These are phyloP conservation scores for Heracleum sosnowskyi DNA, from an alignment of 129 eudicot species.

Conservation along the genomic window DNA sequence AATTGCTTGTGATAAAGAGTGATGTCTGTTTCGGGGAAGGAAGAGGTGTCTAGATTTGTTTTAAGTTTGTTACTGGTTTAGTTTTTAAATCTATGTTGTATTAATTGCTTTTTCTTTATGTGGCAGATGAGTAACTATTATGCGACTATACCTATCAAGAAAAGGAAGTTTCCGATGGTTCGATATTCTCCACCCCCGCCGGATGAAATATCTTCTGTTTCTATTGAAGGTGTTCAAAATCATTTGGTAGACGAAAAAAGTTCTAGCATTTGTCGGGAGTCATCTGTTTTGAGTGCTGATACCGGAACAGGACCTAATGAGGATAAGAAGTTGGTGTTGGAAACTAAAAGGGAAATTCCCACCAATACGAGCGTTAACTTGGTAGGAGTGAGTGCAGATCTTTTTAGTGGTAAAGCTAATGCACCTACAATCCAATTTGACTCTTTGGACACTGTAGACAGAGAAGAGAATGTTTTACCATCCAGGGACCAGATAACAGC, in stretches of 20 bases:
- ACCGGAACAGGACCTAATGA: slow-evolving; percentile 13
- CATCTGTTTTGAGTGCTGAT: slow-evolving; percentile 11
- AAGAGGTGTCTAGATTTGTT: slow-evolving; percentile 28
- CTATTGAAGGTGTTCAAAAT: slow-evolving; percentile 5
- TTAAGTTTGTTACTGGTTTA: background rate
- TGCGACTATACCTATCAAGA: slow-evolving; percentile 40
- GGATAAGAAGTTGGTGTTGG: slow-evolving; percentile 4
- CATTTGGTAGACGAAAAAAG: slow-evolving; percentile 4
- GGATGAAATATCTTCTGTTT: slow-evolving; percentile 11
- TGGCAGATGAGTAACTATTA: slow-evolving; percentile 26
- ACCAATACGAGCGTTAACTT: background rate
- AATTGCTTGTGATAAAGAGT: background rate
- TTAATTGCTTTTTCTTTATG: slow-evolving; percentile 6
- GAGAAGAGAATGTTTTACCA: slow-evolving; percentile 5
- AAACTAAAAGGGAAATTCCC: slow-evolving; percentile 20
- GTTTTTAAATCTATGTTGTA: background rate
- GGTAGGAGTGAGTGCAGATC: background rate
- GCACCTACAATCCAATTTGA: background rate
- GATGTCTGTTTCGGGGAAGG: slow-evolving; percentile 31
- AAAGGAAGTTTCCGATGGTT: slow-evolving; percentile 31
- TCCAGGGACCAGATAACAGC: slow-evolving; percentile 8
- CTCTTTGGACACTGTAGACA: slow-evolving; percentile 6
- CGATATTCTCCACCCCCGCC: slow-evolving; percentile 26
- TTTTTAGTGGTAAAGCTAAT: slow-evolving; percentile 1
- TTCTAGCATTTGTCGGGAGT: slow-evolving; percentile 6